phyloP scores from a whole-genome alignment of 2,329 filamentous ascomycete genomes.

The Rhynchosporium graminicola region DNA sequence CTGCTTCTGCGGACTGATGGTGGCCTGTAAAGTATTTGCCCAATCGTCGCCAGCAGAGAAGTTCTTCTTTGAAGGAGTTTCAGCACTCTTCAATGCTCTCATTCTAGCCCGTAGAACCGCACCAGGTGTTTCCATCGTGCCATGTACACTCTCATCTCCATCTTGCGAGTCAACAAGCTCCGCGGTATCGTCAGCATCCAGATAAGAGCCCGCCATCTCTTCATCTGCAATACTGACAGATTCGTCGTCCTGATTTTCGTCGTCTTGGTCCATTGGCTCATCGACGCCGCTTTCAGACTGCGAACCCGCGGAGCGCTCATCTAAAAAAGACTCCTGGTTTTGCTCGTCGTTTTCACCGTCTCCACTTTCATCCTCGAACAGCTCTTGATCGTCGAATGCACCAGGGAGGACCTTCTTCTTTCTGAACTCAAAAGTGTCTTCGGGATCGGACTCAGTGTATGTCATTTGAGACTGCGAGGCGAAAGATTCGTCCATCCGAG shows the following conservation, averaged over 20 bases:
- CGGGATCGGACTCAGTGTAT: constrained; percentile 39
- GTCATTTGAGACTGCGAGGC: constrained; percentile 43
- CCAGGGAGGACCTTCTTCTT: constrained; percentile 64
- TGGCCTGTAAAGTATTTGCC: constrained; percentile 91
- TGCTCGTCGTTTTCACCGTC: constrained; percentile 45
- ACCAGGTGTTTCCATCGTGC: constrained; percentile 56
- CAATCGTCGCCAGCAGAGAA: constrained; percentile 75
- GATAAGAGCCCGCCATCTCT: constrained; percentile 78
- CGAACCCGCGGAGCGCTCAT: constrained; percentile 84
- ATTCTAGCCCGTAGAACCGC: constrained; percentile 64
- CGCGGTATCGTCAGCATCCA: constrained; percentile 72
- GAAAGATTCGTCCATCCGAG: constrained; percentile 37
- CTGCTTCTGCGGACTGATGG: constrained; percentile 90
- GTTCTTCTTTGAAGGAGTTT: constrained; percentile 59
- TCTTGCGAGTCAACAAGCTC: constrained; percentile 61
- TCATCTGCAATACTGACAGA: constrained; percentile 72
- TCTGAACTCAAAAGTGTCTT: constrained; percentile 42
- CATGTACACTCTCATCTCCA: constrained; percentile 49
- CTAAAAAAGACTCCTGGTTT: constrained; percentile 81
- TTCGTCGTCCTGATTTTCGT: constrained; percentile 69
- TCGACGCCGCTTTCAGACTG: constrained; percentile 57
- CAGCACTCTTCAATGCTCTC: constrained; percentile 62
- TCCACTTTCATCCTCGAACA: constrained; percentile 57
- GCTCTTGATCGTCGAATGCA: constrained; percentile 68
- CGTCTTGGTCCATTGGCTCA: constrained; percentile 62